Conservation (phyloP, 2,329 filamentous ascomycete species). For the Cadophora sp. region DNA sequence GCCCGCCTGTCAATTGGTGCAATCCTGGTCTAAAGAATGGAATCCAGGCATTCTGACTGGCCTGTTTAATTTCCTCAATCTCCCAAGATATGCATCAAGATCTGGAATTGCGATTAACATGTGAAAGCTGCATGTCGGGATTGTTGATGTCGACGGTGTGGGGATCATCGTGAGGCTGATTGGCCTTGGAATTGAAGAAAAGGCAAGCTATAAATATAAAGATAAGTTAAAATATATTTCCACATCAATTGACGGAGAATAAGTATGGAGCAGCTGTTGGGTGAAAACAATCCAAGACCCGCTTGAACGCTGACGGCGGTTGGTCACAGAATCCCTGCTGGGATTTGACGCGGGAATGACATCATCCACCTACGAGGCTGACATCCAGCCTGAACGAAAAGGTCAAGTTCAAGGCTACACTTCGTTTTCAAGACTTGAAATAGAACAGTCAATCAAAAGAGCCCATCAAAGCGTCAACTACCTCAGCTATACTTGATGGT, state of each 20-base stretch:
- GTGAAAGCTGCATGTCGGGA: conserved; percentile 9
- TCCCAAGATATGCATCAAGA: background rate
- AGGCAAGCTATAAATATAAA: background rate
- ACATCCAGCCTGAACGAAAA: background rate
- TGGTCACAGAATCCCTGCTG: background rate
- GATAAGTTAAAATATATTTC: no score
- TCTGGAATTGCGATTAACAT: conserved; percentile 1
- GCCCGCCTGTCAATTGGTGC: conserved; percentile 1
- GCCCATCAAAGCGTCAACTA: no score
- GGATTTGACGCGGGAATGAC: conserved; percentile 2
- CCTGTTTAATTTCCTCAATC: background rate
- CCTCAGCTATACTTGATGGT: no score
- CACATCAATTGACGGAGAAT: background rate
- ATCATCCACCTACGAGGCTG: conserved; percentile 6
- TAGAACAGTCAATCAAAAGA: no score
- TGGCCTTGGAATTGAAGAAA: background rate
- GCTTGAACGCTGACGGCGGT: background rate
- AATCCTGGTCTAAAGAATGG: background rate
- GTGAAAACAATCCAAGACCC: background rate
- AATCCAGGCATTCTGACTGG: background rate
- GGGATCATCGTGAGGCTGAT: conserved; percentile 11
- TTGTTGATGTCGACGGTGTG: background rate
- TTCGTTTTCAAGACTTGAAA: background rate
- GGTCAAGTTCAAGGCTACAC: background rate
- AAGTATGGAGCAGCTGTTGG: no score